Base-by-base conservation (phyloP, 176 grass and related monocot species). In the Lolium perenne region DNA sequence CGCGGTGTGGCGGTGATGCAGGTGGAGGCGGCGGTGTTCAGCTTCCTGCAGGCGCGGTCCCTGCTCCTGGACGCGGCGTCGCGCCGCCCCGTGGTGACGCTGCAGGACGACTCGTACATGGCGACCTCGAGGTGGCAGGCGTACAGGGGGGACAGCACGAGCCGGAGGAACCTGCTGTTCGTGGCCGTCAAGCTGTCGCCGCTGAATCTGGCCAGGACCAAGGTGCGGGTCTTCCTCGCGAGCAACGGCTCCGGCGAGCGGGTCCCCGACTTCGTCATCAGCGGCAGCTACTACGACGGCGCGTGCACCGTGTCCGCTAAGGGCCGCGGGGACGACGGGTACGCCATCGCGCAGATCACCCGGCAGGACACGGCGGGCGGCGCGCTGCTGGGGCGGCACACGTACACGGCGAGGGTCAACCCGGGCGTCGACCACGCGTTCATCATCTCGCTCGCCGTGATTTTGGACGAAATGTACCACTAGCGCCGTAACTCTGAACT, bases 361-460 rank as follows among this genome's bases (percentile, higher is more conserved):
- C 78, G 85, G 17, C 70, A 55, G 40, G 54, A 75, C 11, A 90
- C 71, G 11, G 54, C 79, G 0, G 87, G 57, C 63, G 71, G 74
- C 12, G 47, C 23, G 25, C 8, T 90, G 16, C 43, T 84, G 7
- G 80, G 79, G 13, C 83, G 86, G 70, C 38, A 87, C n/a, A 65
- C 75, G 1, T 93, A 88, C 38, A 85, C 80, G 5, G 60, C 86
- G 11, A 87, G 71, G 3, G 38, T 91, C 73, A 82, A 83, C 68
- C 71, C 83, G 2, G 83, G 90, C 22, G 80, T 89, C 10, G 87
- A 93, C 82, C 79, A 76, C 3, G 89, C 89, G n/a, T 93, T 93
- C 80, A 40, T 91, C 40, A 18, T 89, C 17, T 77, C 89, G 23
- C 70, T 95, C 56, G 23, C 80, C 7, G 71, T 93, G 26, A 85